Conservation (phyloP, 441 rosid species). For the Dalechampia spathulata region DNA sequence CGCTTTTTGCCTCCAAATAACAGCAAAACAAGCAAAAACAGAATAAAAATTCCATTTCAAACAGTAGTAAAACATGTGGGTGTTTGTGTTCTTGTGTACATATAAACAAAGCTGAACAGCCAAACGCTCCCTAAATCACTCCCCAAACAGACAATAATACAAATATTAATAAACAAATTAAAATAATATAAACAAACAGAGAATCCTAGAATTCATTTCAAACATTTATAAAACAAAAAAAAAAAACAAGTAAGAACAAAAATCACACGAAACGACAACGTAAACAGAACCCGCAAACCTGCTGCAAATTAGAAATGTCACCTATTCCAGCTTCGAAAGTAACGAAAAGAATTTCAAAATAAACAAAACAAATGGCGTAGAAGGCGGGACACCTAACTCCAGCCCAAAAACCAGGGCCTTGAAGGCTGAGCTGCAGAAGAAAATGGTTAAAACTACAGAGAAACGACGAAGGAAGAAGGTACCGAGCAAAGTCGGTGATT, state of each 20-base stretch:
- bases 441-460: neutral
- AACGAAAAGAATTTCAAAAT: conserved; percentile 30
- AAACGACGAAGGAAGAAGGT: neutral
- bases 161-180: neutral
- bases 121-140: neutral
- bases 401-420: conserved; percentile 15
- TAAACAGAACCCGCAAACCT: conserved; percentile 20
- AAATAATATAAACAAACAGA: neutral
- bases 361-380: conserved; percentile 29
- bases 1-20: no score
- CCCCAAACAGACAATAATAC: conserved; percentile 1
- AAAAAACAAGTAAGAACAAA: conserved; percentile 13
- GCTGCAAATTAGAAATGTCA: conserved; percentile 12
- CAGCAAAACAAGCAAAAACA: no score
- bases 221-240: neutral
- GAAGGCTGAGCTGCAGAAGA: conserved; percentile 15
- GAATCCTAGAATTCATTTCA: conserved; percentile 14
- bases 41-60: no score
- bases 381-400: conserved; percentile 35
- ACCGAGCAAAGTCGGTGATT: neutral
- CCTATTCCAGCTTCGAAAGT: conserved; percentile 30
- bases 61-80: no score
- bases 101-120: conserved; percentile 3
- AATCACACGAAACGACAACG: conserved; percentile 38
- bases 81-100: neutral